phyloP scores from a whole-genome alignment of 1,284 basidiomycete genomes.

The Baeospora myosura region DNA sequence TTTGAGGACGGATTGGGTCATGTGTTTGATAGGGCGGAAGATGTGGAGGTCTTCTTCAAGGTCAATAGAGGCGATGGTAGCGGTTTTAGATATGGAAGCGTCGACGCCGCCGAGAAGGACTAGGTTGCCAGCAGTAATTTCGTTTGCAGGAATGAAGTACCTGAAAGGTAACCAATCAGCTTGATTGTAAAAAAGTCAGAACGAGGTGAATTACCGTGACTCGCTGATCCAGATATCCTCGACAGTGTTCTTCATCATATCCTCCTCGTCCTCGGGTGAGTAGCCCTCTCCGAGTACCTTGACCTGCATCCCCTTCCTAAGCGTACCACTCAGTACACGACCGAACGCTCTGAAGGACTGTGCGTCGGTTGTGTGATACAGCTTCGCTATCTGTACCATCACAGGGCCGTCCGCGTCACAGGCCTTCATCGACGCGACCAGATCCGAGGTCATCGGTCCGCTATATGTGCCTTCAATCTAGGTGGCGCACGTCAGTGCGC shows the following conservation, averaged over 20 bases:
- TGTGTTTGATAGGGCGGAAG: conserved; percentile 91
- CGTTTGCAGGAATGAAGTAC: conserved; percentile 85
- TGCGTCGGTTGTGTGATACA: conserved; percentile 94
- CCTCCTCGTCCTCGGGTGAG: conserved; percentile 96
- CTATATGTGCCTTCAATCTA: conserved; percentile 79
- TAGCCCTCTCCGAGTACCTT: conserved; percentile 98
- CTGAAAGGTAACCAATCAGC: conserved; percentile 32
- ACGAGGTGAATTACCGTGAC: conserved; percentile 73
- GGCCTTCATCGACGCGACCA: conserved; percentile 73
- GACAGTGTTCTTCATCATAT: conserved; percentile 85
- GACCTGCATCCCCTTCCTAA: conserved; percentile 75
- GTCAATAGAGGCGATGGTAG: conserved; percentile 73
- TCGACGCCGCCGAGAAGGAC: conserved; percentile 92
- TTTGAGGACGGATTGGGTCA: conserved; percentile 97
- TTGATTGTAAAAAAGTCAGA: background rate
- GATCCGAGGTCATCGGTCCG: conserved; percentile 75
- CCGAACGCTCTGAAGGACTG: conserved; percentile 95
- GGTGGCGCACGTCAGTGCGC: conserved; percentile 1
- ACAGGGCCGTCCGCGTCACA: conserved; percentile 84
- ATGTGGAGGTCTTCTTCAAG: conserved; percentile 79
- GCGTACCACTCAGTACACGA: conserved; percentile 87
- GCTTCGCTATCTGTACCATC: conserved; percentile 89
- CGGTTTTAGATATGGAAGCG: conserved; percentile 90
- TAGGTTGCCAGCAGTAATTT: conserved; percentile 87
- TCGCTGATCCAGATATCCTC: conserved; percentile 89